These are phyloP conservation scores for Scytalidium lignicola DNA, from an alignment of 2,329 filamentous ascomycete species.

Conservation along the genomic window DNA sequence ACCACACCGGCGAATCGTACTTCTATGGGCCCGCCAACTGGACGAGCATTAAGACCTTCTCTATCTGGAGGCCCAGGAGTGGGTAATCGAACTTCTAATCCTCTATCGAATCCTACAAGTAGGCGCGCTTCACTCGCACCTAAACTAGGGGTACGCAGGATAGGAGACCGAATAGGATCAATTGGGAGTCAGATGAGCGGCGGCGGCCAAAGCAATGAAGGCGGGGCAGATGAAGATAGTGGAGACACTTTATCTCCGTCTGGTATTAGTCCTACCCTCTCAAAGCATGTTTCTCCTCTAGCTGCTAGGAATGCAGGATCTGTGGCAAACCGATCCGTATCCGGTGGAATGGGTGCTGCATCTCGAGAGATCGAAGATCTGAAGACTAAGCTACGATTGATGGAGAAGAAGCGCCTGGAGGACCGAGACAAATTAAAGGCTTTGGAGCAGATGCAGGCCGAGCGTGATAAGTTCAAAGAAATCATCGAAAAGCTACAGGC, in stretches of 20 bases:
- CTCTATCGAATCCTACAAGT: constrained; percentile 12
- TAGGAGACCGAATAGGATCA: constrained; percentile 22
- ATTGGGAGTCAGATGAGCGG: constrained; percentile 25
- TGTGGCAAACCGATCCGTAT: constrained; percentile 13
- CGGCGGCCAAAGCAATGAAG: constrained; percentile 20
- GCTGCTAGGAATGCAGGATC: constrained; percentile 20
- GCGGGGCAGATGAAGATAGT: constrained; percentile 22
- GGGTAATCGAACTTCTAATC: constrained; percentile 21
- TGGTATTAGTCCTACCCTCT: constrained; percentile 21
- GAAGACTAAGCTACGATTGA: constrained; percentile 77
- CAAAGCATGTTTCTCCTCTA: constrained; percentile 16
- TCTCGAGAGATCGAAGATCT: constrained; percentile 73
- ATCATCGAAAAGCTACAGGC: constrained; percentile 88
- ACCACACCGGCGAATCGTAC: constrained; percentile 50
- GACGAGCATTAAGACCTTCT: constrained; percentile 33
- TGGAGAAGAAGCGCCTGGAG: constrained; percentile 83
- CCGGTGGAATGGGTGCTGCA: constrained; percentile 20
- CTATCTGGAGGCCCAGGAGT: constrained; percentile 28
- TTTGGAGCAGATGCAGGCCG: constrained; percentile 69
- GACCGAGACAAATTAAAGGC: constrained; percentile 80
- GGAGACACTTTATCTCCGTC: constrained; percentile 24
- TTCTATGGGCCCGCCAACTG: constrained; percentile 61
- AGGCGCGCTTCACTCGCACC: constrained; percentile 20
- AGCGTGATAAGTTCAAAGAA: constrained; percentile 71
- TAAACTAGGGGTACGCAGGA: constrained; percentile 23